A percentile compares a stretch with the other conserved stretches of the same genome.
These are phyloP conservation scores for Xanthoconium separans DNA, from an alignment of 1,284 basidiomycete species.

Conservation along the genomic window DNA sequence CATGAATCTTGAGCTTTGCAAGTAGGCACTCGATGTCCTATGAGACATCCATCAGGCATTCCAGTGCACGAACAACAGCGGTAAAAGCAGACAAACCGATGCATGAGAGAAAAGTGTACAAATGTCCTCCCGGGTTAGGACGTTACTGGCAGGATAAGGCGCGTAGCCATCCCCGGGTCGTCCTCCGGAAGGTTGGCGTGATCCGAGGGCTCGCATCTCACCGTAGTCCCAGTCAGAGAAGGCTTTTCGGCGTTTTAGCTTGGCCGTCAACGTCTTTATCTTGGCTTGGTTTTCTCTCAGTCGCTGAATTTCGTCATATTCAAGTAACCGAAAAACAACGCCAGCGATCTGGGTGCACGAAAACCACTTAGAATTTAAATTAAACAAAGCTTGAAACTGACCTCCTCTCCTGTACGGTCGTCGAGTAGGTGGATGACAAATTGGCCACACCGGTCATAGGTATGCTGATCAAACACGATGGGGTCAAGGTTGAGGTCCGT, in stretches of 20 bases:
- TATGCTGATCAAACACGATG: background rate
- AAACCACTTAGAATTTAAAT: no score
- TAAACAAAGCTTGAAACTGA: background rate
- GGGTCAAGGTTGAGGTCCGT: background rate
- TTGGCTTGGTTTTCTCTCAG: background rate
- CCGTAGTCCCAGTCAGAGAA: background rate
- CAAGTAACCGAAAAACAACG: background rate
- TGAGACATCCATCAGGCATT: background rate
- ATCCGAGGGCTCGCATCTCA: background rate
- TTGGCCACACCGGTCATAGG: background rate
- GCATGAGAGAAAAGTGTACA: background rate
- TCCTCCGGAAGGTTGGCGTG: background rate
- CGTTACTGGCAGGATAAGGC: background rate
- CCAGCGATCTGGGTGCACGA: background rate
- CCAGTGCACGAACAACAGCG: no score
- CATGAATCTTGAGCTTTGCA: background rate
- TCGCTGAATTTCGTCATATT: background rate
- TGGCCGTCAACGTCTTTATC: background rate
- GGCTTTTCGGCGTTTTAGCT: background rate
- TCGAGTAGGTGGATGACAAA: background rate
- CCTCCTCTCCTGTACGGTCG: background rate
- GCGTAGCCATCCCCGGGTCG: background rate
- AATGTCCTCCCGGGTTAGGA: background rate
- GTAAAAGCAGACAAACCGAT: background rate
- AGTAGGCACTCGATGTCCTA: constrained; percentile 8